phyloP scores from a whole-genome alignment of 192 early-diverging fungal genomes.

The Backusella westeae region DNA sequence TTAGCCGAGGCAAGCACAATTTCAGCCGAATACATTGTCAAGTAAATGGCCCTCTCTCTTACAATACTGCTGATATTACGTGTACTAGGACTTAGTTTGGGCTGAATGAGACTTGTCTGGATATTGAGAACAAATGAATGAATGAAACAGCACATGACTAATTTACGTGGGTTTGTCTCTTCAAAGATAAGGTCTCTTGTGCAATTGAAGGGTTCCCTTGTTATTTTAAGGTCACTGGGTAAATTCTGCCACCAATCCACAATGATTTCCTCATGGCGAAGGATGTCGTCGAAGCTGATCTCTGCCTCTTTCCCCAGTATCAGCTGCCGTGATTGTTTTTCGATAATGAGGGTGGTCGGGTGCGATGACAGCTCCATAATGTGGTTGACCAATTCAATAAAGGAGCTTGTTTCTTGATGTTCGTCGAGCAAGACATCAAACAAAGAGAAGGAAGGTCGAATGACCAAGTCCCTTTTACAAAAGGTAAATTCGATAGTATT shows the following conservation, averaged over 20 bases:
- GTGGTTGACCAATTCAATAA: not conserved
- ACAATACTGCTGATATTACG: not conserved
- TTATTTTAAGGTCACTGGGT: slow-evolving; percentile 3
- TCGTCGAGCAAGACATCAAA: slow-evolving; percentile 1
- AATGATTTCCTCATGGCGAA: not conserved
- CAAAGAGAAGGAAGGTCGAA: not conserved
- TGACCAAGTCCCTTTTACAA: not conserved
- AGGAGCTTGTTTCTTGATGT: not conserved
- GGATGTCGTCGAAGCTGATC: slow-evolving; percentile 8
- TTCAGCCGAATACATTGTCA: not conserved
- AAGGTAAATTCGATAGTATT: not conserved
- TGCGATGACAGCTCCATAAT: not conserved
- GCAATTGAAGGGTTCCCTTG: not conserved
- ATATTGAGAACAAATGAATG: not conserved
- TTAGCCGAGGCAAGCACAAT: not conserved
- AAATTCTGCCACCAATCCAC: slow-evolving; percentile 5
- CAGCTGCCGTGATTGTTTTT: not conserved
- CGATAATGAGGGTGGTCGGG: not conserved
- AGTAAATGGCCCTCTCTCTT: not conserved
- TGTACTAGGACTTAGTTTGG: not conserved
- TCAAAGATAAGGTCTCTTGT: not conserved
- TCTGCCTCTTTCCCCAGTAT: not conserved
- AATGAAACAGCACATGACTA: not conserved
- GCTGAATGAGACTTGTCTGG: not conserved
- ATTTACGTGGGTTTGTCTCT: not conserved